Conservation (phyloP, 2,329 filamentous ascomycete genomes). For the Beauveria bassiana region DNA sequence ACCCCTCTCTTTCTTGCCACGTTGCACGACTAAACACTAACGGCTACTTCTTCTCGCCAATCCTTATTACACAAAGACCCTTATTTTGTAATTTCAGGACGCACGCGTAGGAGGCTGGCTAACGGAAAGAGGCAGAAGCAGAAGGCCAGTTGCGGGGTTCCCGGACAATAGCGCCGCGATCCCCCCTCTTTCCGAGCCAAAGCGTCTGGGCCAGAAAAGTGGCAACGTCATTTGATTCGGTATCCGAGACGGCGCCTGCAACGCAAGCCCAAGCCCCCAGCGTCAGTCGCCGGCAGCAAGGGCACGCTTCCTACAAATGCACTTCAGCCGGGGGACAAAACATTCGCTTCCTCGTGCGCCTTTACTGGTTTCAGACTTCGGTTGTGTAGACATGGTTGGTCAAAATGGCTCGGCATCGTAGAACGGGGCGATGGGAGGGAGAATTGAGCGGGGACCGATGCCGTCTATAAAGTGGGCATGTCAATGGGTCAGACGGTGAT, state of each 20-base stretch:
- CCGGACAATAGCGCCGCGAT: slow-evolving; percentile 7
- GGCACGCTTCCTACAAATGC: too few species aligned
- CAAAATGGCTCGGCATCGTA: neutral
- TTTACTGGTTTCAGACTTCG: neutral
- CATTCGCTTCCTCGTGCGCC: too few species aligned
- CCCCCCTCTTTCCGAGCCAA: neutral
- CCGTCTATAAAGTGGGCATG: slow-evolving; percentile 1
- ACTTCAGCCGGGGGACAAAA: too few species aligned
- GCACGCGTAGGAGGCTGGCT: neutral
- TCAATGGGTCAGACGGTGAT: neutral
- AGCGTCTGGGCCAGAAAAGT: neutral
- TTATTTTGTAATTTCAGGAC: too few species aligned
- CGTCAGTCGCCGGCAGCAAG: neutral
- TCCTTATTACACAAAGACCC: too few species aligned
- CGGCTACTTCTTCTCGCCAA: neutral
- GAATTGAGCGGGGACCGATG: neutral
- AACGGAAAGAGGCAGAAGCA: neutral
- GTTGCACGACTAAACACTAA: neutral
- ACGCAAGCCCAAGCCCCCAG: neutral
- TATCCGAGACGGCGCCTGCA: neutral
- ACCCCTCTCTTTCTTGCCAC: neutral
- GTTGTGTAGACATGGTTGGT: neutral
- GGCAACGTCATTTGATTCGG: slow-evolving; percentile 3
- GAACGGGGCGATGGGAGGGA: neutral
- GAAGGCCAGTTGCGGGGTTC: neutral